These are phyloP conservation scores for Cyclotella baltica DNA, from an alignment of 108 stramenopile species.

Conservation along the genomic window DNA sequence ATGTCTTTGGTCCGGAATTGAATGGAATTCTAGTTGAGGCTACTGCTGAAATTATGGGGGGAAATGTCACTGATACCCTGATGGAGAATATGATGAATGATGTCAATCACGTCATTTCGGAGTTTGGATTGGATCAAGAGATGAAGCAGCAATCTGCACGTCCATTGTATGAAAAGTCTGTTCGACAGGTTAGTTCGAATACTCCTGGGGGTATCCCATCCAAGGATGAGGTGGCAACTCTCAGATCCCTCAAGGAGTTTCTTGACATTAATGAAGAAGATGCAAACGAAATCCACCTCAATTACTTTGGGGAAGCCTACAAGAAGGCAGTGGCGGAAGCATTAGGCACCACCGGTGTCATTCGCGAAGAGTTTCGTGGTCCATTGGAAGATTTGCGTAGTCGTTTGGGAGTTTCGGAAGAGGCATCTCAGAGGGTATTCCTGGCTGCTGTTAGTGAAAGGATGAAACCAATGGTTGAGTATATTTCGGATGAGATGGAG, in stretches of 20 bases:
- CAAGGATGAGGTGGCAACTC: conserved; percentile 61
- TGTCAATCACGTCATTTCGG: conserved; percentile 57
- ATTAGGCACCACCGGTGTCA: conserved; percentile 87
- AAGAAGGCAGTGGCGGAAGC: conserved; percentile 84
- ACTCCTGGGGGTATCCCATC: conserved; percentile 80
- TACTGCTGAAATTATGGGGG: conserved; percentile 65
- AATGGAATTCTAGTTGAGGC: conserved; percentile 64
- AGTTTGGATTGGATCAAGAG: conserved; percentile 67
- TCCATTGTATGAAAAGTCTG: conserved; percentile 73
- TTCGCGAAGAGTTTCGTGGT: conserved; percentile 75
- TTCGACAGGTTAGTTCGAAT: conserved; percentile 37
- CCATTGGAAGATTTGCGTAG: conserved; percentile 70
- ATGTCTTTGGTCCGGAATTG: conserved; percentile 80
- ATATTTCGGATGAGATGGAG: conserved; percentile 85
- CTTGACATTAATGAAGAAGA: conserved; percentile 63
- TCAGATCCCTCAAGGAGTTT: conserved; percentile 66
- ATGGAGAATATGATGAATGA: conserved; percentile 71
- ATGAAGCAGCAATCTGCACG: conserved; percentile 66
- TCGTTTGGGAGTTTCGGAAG: conserved; percentile 79
- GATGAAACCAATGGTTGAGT: conserved; percentile 83
- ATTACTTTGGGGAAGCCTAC: conserved; percentile 77
- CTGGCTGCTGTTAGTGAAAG: conserved; percentile 77
- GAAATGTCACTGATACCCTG: conserved; percentile 71
- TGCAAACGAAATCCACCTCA: conserved; percentile 62
- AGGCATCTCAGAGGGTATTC: conserved; percentile 69